Evolutionary conservation across 2,329 filamentous ascomycete species (phyloP).

Genomic region (Allantophomopsis cytisporea): DNA sequence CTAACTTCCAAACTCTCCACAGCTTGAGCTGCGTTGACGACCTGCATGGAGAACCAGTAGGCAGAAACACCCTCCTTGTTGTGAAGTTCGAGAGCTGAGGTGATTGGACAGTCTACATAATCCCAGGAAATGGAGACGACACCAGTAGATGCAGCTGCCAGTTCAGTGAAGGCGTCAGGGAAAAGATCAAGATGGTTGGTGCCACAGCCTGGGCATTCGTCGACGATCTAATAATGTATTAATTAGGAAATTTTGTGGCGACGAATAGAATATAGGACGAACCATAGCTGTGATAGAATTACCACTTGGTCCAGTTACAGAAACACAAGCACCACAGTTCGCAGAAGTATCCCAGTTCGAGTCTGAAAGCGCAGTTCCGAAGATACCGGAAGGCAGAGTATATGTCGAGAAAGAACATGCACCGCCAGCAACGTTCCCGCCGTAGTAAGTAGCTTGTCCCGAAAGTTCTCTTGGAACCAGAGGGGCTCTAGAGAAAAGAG

Average conservation of each 20-base stretch:
- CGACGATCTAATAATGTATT: constrained; percentile 27
- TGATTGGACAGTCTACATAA: constrained; percentile 35
- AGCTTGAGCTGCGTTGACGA: constrained; percentile 45
- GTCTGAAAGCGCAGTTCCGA: constrained; percentile 47
- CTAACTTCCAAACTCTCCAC: constrained; percentile 45
- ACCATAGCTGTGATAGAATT: constrained; percentile 52
- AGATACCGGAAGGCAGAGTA: constrained; percentile 42
- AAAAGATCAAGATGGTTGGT: constrained; percentile 41
- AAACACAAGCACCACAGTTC: constrained; percentile 47
- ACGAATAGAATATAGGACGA: constrained; percentile 8
- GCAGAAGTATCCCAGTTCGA: constrained; percentile 39
- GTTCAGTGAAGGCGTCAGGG: constrained; percentile 30
- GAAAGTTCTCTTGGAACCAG: constrained; percentile 7
- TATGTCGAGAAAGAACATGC: constrained; percentile 51
- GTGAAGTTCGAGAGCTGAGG: constrained; percentile 31
- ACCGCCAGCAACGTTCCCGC: constrained; percentile 42
- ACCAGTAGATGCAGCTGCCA: constrained; percentile 29
- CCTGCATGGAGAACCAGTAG: constrained; percentile 49
- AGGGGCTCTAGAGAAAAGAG: too few relatives aligned
- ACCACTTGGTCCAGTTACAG: constrained; percentile 41
- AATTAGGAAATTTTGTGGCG: not conserved
- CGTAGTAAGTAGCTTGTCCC: constrained; percentile 36
- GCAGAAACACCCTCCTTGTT: constrained; percentile 36
- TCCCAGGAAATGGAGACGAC: constrained; percentile 34
- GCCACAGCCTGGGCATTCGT: constrained; percentile 41